A percentile compares a stretch with the other conserved stretches of the same genome.
Conservation (phyloP, 2,329 filamentous ascomycete genomes). For the Epichloe hybrida region DNA sequence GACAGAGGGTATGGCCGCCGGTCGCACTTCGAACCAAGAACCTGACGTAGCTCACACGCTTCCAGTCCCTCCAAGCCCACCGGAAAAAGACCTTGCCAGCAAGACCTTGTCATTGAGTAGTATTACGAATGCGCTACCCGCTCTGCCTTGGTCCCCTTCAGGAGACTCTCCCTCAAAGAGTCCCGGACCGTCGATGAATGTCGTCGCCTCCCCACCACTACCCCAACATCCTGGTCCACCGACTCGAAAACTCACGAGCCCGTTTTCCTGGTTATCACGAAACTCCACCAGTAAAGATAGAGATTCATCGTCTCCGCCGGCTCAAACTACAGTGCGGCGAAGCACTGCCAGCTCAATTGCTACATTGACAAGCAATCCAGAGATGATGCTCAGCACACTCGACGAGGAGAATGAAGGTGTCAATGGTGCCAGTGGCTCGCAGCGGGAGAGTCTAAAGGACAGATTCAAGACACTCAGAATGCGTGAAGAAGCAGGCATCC, state of each 20-base stretch:
- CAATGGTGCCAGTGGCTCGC: conserved; percentile 30
- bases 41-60: conserved; percentile 9
- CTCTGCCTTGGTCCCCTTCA: conserved; percentile 58
- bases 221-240: conserved; percentile 21
- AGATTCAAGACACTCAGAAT: conserved; percentile 66
- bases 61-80: conserved; percentile 19
- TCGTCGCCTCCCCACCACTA: conserved; percentile 16
- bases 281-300: conserved; percentile 46
- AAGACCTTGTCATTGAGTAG: conserved; percentile 54
- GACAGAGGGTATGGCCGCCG: conserved; percentile 17
- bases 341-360: conserved; percentile 72
- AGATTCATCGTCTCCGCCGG: conserved; percentile 42
- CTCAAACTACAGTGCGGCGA: conserved; percentile 33
- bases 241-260: conserved; percentile 66
- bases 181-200: conserved; percentile 20
- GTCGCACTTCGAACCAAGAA: background rate
- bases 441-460: conserved; percentile 55
- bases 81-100: conserved; percentile 26
- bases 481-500: conserved; percentile 55
- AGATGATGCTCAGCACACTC: conserved; percentile 64
- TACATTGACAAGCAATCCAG: conserved; percentile 67
- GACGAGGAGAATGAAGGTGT: conserved; percentile 53
- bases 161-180: conserved; percentile 36
- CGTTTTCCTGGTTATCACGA: conserved; percentile 75
- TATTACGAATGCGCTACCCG: conserved; percentile 57